A percentile compares a stretch with the other conserved stretches of the same genome.
These are phyloP conservation scores for Macrolepiota fuliginosa DNA, from an alignment of 768 basidiomycete genomes.

Conservation along the genomic window DNA sequence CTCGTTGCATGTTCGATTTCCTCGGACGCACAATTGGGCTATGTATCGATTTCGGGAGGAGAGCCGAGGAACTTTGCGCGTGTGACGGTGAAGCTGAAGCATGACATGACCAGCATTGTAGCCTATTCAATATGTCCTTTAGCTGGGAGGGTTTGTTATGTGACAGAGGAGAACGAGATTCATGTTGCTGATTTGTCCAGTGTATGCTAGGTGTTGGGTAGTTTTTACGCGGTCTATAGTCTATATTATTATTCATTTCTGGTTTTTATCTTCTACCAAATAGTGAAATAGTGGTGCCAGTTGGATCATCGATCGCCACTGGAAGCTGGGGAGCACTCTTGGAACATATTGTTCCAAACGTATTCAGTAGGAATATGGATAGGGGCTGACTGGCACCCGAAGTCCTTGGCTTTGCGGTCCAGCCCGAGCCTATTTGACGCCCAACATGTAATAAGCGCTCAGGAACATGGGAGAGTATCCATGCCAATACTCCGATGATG, in stretches of 20 bases:
- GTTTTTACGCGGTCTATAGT: neutral
- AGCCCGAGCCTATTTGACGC: too few relatives aligned
- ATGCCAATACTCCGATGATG: neutral
- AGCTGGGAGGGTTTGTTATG: slow-evolving; percentile 2
- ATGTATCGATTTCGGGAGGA: neutral
- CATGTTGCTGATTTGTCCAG: neutral
- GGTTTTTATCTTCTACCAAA: neutral
- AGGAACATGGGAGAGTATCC: neutral
- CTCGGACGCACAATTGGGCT: neutral
- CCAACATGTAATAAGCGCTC: too few relatives aligned
- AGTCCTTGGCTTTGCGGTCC: too few relatives aligned
- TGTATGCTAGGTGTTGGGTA: neutral
- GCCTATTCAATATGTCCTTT: slow-evolving; percentile 5
- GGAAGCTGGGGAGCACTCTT: too few relatives aligned
- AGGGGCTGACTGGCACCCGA: neutral
- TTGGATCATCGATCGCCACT: neutral
- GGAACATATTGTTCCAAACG: neutral
- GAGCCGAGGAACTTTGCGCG: neutral
- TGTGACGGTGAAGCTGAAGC: neutral
- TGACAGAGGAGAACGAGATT: neutral
- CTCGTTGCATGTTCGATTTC: neutral
- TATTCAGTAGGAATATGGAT: neutral
- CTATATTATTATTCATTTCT: neutral
- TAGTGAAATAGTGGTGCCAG: neutral
- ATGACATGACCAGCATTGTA: neutral